Evolutionary conservation across 768 basidiomycete species (phyloP).

Genomic region (Lactarius hengduanensis): DNA sequence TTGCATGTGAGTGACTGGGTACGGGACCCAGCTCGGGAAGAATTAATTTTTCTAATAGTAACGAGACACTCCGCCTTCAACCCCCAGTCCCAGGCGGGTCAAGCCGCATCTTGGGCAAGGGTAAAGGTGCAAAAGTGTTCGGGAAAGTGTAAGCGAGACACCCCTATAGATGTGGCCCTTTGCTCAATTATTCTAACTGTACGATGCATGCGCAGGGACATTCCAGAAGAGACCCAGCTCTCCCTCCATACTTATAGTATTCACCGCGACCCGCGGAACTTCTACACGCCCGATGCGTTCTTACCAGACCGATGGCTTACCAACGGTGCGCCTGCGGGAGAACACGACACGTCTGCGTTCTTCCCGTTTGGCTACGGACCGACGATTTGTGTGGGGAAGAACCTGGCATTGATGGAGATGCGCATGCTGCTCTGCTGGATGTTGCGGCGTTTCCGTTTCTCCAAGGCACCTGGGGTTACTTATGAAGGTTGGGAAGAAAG

Average conservation of each 20-base stretch:
- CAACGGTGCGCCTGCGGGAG: slow-evolving; percentile 15
- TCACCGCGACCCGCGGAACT: slow-evolving; percentile 23
- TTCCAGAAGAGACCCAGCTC: slow-evolving; percentile 26
- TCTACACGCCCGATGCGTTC: slow-evolving; percentile 22
- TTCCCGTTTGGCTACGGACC: slow-evolving; percentile 46
- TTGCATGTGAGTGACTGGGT: slow-evolving; percentile 21
- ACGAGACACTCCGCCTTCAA: slow-evolving; percentile 49
- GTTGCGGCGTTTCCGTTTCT: slow-evolving; percentile 39
- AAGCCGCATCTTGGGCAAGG: slow-evolving; percentile 41
- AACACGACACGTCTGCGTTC: slow-evolving; percentile 38
- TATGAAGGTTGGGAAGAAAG: slow-evolving; percentile 19
- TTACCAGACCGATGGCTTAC: slow-evolving; percentile 25
- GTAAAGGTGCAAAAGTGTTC: slow-evolving; percentile 35
- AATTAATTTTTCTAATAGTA: slow-evolving; percentile 35
- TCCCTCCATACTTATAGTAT: slow-evolving; percentile 25
- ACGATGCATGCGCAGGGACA: not conserved
- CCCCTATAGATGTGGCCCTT: not conserved
- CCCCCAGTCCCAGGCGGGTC: slow-evolving; percentile 50
- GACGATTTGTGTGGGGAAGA: slow-evolving; percentile 44
- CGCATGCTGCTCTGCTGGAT: slow-evolving; percentile 40
- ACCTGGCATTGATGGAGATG: slow-evolving; percentile 44
- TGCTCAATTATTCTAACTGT: not conserved
- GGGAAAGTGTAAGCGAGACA: slow-evolving; percentile 11
- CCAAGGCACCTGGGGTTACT: not conserved
- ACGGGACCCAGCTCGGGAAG: not conserved